Evolutionary conservation across 78 protist genomes (phyloP).

Genomic region (Cyanophora paradoxa): DNA sequence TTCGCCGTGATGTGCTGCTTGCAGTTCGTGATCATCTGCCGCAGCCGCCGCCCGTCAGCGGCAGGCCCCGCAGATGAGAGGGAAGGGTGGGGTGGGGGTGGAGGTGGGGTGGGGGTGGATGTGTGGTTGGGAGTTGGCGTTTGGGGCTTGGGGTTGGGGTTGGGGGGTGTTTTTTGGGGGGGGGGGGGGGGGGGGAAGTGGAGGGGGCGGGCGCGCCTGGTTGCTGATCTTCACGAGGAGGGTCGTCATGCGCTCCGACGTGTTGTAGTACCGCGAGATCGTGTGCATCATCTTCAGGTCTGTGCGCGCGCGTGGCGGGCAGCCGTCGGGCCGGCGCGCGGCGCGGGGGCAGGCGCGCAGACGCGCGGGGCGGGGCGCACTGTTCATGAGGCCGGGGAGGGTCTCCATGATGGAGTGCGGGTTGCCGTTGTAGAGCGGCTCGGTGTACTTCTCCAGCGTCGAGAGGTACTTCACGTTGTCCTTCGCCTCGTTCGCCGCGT

Average conservation of each 20-base stretch:
- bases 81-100: no score
- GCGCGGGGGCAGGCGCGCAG: neutral
- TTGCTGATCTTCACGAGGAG: conserved; percentile 69
- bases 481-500: conserved; percentile 52
- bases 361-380: neutral
- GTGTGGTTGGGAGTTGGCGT: neutral
- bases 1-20: neutral
- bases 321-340: neutral
- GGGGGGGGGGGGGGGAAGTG: neutral
- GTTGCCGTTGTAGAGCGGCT: conserved; percentile 45
- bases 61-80: no score
- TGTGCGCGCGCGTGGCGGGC: neutral
- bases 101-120: no score
- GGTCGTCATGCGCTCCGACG: conserved; percentile 51
- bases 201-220: conserved; percentile 29
- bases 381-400: conserved; percentile 42
- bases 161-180: neutral
- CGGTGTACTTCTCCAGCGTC: conserved; percentile 43
- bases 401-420: conserved; percentile 28
- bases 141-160: neutral
- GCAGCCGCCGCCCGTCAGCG: no score
- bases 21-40: conserved; percentile 56
- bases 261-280: conserved; percentile 65
- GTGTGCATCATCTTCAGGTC: conserved; percentile 34
- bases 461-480: conserved; percentile 61